phyloP scores from a whole-genome alignment of 768 basidiomycete species.

The Mycena albidolilacea region DNA sequence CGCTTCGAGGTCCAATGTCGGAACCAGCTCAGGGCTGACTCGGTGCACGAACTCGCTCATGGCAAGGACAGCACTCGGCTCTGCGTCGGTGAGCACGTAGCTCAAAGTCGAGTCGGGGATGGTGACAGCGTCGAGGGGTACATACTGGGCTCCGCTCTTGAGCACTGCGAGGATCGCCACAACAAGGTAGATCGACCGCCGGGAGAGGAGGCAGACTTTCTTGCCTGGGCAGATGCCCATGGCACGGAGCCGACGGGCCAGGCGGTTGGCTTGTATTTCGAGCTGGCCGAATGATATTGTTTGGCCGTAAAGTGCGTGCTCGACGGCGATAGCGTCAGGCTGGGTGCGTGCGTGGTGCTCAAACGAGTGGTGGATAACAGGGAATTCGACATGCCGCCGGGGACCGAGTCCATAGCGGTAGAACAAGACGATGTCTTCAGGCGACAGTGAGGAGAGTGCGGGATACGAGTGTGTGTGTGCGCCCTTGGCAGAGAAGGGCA shows the following conservation, averaged over 20 bases:
- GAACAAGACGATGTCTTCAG: conserved; percentile 44
- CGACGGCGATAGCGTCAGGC: conserved; percentile 46
- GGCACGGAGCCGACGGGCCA: conserved; percentile 53
- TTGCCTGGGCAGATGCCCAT: conserved; percentile 57
- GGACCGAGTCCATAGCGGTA: conserved; percentile 44
- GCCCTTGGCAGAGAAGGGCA: conserved; percentile 27
- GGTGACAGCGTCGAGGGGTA: conserved; percentile 63
- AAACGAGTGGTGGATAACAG: conserved; percentile 47
- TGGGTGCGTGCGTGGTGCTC: conserved; percentile 44
- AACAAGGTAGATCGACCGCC: conserved; percentile 59
- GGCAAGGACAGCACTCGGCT: conserved; percentile 53
- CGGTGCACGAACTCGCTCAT: conserved; percentile 51
- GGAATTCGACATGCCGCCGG: conserved; percentile 40
- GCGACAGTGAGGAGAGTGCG: conserved; percentile 39
- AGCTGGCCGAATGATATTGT: conserved; percentile 50
- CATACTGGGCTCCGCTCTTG: conserved; percentile 63
- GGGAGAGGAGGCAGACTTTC: conserved; percentile 62
- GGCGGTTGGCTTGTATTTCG: conserved; percentile 49
- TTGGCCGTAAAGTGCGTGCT: conserved; percentile 43
- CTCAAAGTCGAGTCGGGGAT: conserved; percentile 61
- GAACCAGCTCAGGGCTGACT: conserved; percentile 38
- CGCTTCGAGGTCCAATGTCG: conserved; percentile 42
- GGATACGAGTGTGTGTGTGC: conserved; percentile 33
- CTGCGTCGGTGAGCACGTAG: conserved; percentile 57
- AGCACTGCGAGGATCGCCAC: conserved; percentile 61